These are phyloP conservation scores for Syncephalis plumigaleata DNA, from an alignment of 371 early-diverging fungal species.

Conservation along the genomic window DNA sequence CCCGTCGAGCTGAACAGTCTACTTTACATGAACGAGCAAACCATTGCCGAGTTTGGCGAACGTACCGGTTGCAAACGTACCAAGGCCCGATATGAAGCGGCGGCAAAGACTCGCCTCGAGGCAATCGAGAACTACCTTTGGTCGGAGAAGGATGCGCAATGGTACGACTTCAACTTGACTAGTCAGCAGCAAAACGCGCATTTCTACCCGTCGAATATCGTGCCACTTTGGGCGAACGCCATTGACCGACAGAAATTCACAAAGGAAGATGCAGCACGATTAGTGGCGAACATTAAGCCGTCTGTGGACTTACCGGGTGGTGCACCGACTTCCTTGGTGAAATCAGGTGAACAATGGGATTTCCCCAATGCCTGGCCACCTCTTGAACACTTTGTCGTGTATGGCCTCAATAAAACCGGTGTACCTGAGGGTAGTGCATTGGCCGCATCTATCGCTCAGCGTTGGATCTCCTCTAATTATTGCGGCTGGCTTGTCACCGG, in stretches of 20 bases:
- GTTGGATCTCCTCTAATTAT: conserved; percentile 36
- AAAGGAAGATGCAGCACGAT: neutral
- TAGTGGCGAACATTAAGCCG: neutral
- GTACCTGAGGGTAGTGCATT: conserved; percentile 5
- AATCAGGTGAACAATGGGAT: conserved; percentile 74
- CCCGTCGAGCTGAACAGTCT: conserved; percentile 81
- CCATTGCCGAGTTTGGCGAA: conserved; percentile 27
- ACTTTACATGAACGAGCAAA: conserved; percentile 47
- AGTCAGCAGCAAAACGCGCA: neutral
- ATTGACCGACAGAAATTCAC: conserved; percentile 9
- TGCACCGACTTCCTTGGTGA: conserved; percentile 36
- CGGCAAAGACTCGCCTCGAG: conserved; percentile 8
- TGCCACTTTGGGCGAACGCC: conserved; percentile 12
- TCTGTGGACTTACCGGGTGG: conserved; percentile 27
- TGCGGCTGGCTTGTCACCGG: conserved; percentile 60
- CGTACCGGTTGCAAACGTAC: conserved; percentile 2
- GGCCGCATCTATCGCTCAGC: conserved; percentile 33
- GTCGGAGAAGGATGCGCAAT: conserved; percentile 10
- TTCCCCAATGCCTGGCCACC: conserved; percentile 73
- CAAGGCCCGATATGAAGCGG: conserved; percentile 5
- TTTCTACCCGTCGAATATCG: conserved; percentile 2
- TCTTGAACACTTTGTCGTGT: conserved; percentile 11
- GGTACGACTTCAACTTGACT: conserved; percentile 19
- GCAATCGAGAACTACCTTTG: conserved; percentile 21
- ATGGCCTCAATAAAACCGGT: conserved; percentile 13